phyloP scores from a whole-genome alignment of 495 filamentous ascomycete species.

The Xylaria bambusicola region DNA sequence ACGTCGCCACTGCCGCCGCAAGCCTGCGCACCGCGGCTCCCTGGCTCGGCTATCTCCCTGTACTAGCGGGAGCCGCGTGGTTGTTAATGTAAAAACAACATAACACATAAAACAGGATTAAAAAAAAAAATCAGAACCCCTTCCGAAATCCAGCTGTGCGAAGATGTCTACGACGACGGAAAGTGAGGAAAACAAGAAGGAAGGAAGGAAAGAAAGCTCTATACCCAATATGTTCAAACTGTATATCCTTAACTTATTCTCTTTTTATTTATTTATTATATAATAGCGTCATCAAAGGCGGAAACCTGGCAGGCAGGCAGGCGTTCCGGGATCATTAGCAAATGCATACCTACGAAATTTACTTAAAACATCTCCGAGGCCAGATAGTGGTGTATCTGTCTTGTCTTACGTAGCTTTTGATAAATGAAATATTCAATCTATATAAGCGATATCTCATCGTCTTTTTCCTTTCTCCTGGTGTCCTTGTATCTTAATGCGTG shows the following conservation, averaged over 20 bases:
- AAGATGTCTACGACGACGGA: too few species aligned
- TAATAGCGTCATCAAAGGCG: background rate
- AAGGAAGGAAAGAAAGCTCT: conserved; percentile 3
- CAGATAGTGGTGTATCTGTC: too few species aligned
- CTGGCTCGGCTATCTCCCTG: conserved; percentile 40
- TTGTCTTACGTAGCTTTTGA: too few species aligned
- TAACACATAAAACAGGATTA: background rate
- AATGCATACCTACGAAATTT: too few species aligned
- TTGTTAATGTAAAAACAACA: conserved; percentile 1
- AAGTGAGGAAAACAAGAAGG: too few species aligned
- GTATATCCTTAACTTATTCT: background rate
- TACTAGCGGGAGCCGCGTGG: conserved; percentile 18
- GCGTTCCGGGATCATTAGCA: too few species aligned
- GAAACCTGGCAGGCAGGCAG: too few species aligned
- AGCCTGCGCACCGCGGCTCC: conserved; percentile 14
- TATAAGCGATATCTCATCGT: too few species aligned
- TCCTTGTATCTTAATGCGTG: too few species aligned
- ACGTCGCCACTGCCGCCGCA: conserved; percentile 24
- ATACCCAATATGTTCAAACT: background rate
- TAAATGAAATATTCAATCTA: too few species aligned
- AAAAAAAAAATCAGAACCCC: background rate
- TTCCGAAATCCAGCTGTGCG: background rate
- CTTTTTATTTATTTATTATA: background rate
- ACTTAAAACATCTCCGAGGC: too few species aligned
- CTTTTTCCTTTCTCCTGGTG: too few species aligned